Evolutionary conservation across 768 basidiomycete species (phyloP).

Genomic region (Leccinellum rugosiceps): DNA sequence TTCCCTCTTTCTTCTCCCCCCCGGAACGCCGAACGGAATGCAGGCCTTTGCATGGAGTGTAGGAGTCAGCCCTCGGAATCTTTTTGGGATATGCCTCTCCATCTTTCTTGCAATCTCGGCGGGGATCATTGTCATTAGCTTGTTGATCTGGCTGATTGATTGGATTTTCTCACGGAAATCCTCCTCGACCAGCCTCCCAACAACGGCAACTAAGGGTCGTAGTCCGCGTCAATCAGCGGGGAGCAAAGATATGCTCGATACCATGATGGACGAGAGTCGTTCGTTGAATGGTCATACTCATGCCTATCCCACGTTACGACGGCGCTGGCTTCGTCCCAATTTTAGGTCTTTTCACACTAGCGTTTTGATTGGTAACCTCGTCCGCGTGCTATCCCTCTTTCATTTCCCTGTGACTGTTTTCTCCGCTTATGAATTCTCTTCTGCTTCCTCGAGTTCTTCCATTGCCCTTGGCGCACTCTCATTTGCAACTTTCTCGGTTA

Average conservation of each 20-base stretch:
- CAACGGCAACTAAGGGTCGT: slow-evolving; percentile 25
- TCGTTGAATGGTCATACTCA: slow-evolving; percentile 26
- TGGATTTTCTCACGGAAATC: slow-evolving; percentile 37
- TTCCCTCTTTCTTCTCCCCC: slow-evolving; percentile 66
- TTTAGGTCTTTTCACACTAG: slow-evolving; percentile 78
- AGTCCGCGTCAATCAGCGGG: slow-evolving; percentile 41
- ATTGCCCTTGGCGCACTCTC: slow-evolving; percentile 79
- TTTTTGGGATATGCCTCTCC: slow-evolving; percentile 78
- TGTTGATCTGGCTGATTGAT: slow-evolving; percentile 73
- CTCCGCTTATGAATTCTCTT: slow-evolving; percentile 64
- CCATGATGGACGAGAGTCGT: slow-evolving; percentile 27
- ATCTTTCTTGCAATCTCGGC: slow-evolving; percentile 80
- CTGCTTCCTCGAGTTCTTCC: slow-evolving; percentile 49
- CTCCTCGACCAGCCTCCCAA: slow-evolving; percentile 13
- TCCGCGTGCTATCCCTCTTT: slow-evolving; percentile 87
- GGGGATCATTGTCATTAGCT: slow-evolving; percentile 64
- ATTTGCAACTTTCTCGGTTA: slow-evolving; percentile 75
- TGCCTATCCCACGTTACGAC: slow-evolving; percentile 24
- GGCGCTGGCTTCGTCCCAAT: slow-evolving; percentile 44
- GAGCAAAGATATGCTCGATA: slow-evolving; percentile 53
- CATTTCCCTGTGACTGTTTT: slow-evolving; percentile 94
- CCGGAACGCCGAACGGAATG: slow-evolving; percentile 61
- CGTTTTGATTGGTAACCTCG: slow-evolving; percentile 85
- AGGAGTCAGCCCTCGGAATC: slow-evolving; percentile 77
- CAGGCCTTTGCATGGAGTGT: slow-evolving; percentile 80